phyloP scores from a whole-genome alignment of 345 rosid species.

The sweet orange (Citrus sinensis) region DVS_A1.0 CM039166.1:11334001-11334500 shows the following conservation, averaged over 20 bases:
- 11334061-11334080: background rate
- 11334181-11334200: background rate
- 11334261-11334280: slow-evolving; percentile 61
- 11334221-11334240: slow-evolving; percentile 77
- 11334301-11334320: slow-evolving; percentile 97
- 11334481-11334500: background rate
- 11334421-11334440: slow-evolving; percentile 76
- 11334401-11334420: slow-evolving; percentile 77
- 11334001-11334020: background rate
- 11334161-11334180: background rate
- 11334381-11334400: slow-evolving; percentile 69
- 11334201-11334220: slow-evolving; percentile 25
- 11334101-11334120: background rate
- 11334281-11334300: slow-evolving; percentile 85
- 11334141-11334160: background rate
- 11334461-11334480: background rate
- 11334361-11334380: slow-evolving; percentile 71
- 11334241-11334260: slow-evolving; percentile 70
- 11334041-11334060: slow-evolving; percentile 2
- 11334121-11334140: slow-evolving; percentile 1
- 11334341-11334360: slow-evolving; percentile 74
- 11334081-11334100: background rate
- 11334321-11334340: slow-evolving; percentile 87
- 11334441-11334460: slow-evolving; percentile 77
- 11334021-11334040: background rate